These are phyloP conservation scores for Colletotrichum paranaense DNA, from an alignment of 2,329 filamentous ascomycete species.

Conservation along the genomic window DNA sequence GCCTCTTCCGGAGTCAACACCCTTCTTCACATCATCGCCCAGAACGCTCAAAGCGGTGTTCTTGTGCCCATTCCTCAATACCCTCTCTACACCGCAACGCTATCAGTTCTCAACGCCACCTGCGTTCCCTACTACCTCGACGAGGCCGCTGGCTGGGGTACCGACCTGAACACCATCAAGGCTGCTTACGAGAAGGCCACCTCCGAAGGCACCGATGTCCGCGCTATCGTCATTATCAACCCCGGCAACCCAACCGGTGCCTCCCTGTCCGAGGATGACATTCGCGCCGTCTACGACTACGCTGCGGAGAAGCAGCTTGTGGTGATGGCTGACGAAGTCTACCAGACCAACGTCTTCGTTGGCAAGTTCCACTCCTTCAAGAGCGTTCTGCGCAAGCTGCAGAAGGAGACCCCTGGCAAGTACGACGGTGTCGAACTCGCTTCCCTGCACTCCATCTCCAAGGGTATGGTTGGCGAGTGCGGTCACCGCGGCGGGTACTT, in stretches of 20 bases:
- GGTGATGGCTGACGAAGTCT: conserved; percentile 95
- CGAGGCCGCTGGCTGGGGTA: conserved; percentile 88
- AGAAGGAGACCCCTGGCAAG: conserved; percentile 77
- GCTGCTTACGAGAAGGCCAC: conserved; percentile 79
- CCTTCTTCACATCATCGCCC: conserved; percentile 89
- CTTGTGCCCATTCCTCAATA: conserved; percentile 96
- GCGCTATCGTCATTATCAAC: conserved; percentile 97
- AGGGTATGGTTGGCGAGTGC: conserved; percentile 99
- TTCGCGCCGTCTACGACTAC: conserved; percentile 87
- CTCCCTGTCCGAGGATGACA: conserved; percentile 81
- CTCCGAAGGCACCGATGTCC: conserved; percentile 83
- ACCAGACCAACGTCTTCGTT: conserved; percentile 98
- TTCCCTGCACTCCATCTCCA: conserved; percentile 92
- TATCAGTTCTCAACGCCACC: conserved; percentile 84
- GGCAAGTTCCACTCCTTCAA: conserved; percentile 98
- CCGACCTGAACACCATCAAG: conserved; percentile 83
- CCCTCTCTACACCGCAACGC: conserved; percentile 94
- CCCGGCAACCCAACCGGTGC: conserved; percentile 97
- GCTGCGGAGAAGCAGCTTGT: conserved; percentile 88
- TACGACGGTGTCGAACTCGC: conserved; percentile 91
- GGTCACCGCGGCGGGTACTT: conserved; percentile 98
- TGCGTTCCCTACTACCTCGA: conserved; percentile 96
- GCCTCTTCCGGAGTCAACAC: conserved; percentile 96
- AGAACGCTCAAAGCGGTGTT: conserved; percentile 80
- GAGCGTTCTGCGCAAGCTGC: conserved; percentile 82